These are phyloP conservation scores for Entophlyctis luteolus DNA, from an alignment of 192 early-diverging fungal species.

Conservation along the genomic window DNA sequence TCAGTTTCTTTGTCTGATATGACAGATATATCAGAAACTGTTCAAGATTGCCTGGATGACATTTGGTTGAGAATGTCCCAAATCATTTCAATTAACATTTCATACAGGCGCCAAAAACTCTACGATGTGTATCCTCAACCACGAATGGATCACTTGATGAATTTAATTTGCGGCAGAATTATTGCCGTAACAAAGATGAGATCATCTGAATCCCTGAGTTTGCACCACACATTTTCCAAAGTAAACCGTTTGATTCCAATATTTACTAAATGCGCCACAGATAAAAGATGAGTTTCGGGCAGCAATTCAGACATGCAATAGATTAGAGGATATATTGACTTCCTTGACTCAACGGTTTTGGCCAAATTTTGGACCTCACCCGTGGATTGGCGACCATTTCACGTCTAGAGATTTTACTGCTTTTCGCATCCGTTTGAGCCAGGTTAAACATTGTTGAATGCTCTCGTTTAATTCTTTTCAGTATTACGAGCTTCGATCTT, in stretches of 20 bases:
- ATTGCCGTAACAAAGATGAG: conserved; percentile 30
- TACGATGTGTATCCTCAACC: conserved; percentile 35
- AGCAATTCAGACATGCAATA: conserved; percentile 22
- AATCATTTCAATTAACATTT: neutral
- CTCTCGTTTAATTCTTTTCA: conserved; percentile 7
- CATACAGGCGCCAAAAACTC: conserved; percentile 33
- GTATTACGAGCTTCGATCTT: conserved; percentile 35
- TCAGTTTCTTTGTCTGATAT: conserved; percentile 6
- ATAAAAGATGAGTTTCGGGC: conserved; percentile 34
- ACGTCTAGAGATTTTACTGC: conserved; percentile 1
- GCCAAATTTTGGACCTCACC: conserved; percentile 42
- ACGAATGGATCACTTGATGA: conserved; percentile 43
- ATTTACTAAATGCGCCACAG: conserved; percentile 6
- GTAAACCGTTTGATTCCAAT: conserved; percentile 14
- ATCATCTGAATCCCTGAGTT: neutral
- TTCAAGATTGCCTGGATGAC: conserved; percentile 23
- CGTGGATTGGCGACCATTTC: conserved; percentile 41
- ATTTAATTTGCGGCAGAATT: conserved; percentile 27
- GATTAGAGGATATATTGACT: conserved; percentile 10
- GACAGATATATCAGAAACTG: conserved; percentile 17
- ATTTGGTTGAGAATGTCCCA: neutral
- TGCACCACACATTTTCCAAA: conserved; percentile 26
- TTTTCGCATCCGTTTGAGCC: conserved; percentile 25
- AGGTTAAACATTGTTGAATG: conserved; percentile 31
- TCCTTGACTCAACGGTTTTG: conserved; percentile 47